Evolutionary conservation across 768 basidiomycete genomes (phyloP).

Genomic region (Amyloporia xantha): DNA sequence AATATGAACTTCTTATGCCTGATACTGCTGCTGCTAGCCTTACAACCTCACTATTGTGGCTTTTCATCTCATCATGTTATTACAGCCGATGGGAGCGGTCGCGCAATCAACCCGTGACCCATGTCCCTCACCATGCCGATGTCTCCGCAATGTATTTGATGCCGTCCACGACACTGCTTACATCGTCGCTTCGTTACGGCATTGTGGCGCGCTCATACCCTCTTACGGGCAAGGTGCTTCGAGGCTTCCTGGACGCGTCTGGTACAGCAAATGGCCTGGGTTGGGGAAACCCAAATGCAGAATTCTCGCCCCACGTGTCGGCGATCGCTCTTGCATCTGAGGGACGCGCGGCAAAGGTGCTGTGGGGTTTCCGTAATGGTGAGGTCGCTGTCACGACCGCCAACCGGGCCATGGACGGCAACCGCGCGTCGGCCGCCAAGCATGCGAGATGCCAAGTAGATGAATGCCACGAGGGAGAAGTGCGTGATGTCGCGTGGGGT

Average conservation of each 20-base stretch:
- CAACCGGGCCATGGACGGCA: constrained; percentile 49
- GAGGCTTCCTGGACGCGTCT: constrained; percentile 63
- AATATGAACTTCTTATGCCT: too few species aligned
- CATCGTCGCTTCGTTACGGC: constrained; percentile 60
- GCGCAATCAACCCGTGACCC: constrained; percentile 50
- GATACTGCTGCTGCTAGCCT: too few species aligned
- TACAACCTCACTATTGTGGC: too few species aligned
- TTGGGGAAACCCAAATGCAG: constrained; percentile 68
- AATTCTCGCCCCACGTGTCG: constrained; percentile 65
- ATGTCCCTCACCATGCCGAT: constrained; percentile 54
- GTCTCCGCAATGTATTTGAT: constrained; percentile 58
- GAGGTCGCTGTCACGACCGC: constrained; percentile 58
- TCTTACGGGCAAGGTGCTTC: constrained; percentile 59
- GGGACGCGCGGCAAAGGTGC: constrained; percentile 57
- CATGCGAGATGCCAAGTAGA: constrained; percentile 41
- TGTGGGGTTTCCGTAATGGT: constrained; percentile 72
- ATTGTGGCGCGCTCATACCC: constrained; percentile 69
- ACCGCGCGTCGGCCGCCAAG: constrained; percentile 36
- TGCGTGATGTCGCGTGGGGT: constrained; percentile 52
- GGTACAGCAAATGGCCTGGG: constrained; percentile 52
- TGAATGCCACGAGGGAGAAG: constrained; percentile 59
- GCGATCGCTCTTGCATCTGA: constrained; percentile 51
- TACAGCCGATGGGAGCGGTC: constrained; percentile 67
- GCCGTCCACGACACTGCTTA: constrained; percentile 47
- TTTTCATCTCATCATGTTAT: too few species aligned